A percentile compares a stretch with the other conserved stretches of the same genome.
Conservation (phyloP, 306 rosid genomes). For the Prunus kanzakura region DNA sequence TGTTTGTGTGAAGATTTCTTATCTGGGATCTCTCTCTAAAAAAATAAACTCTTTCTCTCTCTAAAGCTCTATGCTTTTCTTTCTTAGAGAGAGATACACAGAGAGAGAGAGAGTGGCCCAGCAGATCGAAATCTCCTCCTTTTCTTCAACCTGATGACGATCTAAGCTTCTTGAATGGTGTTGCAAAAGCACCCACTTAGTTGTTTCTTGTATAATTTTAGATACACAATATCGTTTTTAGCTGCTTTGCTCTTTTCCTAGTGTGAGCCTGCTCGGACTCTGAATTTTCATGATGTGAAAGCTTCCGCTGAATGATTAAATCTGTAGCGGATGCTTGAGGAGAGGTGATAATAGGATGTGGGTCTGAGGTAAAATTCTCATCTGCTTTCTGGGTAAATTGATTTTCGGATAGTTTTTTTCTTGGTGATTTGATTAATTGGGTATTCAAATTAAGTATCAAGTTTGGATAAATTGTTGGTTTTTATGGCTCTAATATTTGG, state of each 20-base stretch:
- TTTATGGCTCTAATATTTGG: slow-evolving; percentile 20
- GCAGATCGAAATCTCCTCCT: slow-evolving; percentile 70
- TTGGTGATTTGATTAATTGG: slow-evolving; percentile 34
- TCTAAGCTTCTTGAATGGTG: slow-evolving; percentile 73
- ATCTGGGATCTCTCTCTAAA: slow-evolving; percentile 92
- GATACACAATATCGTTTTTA: slow-evolving; percentile 13
- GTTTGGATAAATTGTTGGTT: slow-evolving; percentile 24
- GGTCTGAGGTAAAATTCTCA: slow-evolving; percentile 73
- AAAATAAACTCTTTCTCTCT: slow-evolving; percentile 37
- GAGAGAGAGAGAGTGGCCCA: slow-evolving; percentile 70
- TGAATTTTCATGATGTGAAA: slow-evolving; percentile 35
- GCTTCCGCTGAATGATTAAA: slow-evolving; percentile 46
- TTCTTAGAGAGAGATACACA: slow-evolving; percentile 31
- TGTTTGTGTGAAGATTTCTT: slow-evolving; percentile 93
- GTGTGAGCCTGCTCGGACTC: slow-evolving; percentile 29
- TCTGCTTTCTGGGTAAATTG: slow-evolving; percentile 29
- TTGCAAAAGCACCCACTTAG: slow-evolving; percentile 51
- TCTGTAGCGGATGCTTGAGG: slow-evolving; percentile 48
- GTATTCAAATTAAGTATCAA: slow-evolving; percentile 16
- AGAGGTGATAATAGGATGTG: slow-evolving; percentile 50
- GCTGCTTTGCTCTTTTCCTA: slow-evolving; percentile 37
- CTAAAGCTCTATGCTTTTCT: slow-evolving; percentile 23
- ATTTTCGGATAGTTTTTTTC: slow-evolving; percentile 22
- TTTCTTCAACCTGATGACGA: slow-evolving; percentile 68
- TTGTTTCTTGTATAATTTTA: slow-evolving; percentile 37